These are phyloP conservation scores for Huntiella moniliformis DNA, from an alignment of 2,329 filamentous ascomycete genomes.

Conservation along the genomic window DNA sequence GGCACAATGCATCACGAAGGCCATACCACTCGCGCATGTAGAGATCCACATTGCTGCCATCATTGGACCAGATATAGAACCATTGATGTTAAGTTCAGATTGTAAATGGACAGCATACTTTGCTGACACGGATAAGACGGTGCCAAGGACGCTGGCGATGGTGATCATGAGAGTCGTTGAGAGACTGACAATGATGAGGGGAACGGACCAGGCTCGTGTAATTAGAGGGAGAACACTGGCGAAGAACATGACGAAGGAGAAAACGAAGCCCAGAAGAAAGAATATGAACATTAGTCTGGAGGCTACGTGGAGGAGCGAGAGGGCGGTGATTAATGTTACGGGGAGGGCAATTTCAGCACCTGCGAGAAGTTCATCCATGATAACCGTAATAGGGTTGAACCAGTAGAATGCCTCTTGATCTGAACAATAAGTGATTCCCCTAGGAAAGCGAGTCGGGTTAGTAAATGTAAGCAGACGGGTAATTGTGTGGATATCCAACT, in stretches of 20 bases:
- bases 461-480: not conserved
- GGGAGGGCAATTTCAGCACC: conserved; percentile 73
- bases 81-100: conserved; percentile 57
- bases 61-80: conserved; percentile 53
- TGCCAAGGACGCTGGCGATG: conserved; percentile 56
- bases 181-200: conserved; percentile 49
- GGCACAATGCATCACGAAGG: conserved; percentile 54
- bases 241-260: conserved; percentile 57
- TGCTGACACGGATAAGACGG: conserved; percentile 69
- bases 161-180: conserved; percentile 47
- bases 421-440: conserved; percentile 62
- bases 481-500: conserved; percentile 13
- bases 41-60: conserved; percentile 83
- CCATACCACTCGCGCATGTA: conserved; percentile 43
- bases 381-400: conserved; percentile 77
- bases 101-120: conserved; percentile 54
- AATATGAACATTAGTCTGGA: conserved; percentile 80
- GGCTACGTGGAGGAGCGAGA: conserved; percentile 53
- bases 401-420: conserved; percentile 54
- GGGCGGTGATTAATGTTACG: conserved; percentile 49
- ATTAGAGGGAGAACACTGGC: conserved; percentile 36
- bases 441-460: conserved; percentile 13
- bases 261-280: conserved; percentile 52
- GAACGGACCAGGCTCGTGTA: conserved; percentile 42
- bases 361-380: conserved; percentile 60